Evolutionary conservation across 1,284 basidiomycete species (phyloP).

Genomic region (Bjerkandera adusta): DNA sequence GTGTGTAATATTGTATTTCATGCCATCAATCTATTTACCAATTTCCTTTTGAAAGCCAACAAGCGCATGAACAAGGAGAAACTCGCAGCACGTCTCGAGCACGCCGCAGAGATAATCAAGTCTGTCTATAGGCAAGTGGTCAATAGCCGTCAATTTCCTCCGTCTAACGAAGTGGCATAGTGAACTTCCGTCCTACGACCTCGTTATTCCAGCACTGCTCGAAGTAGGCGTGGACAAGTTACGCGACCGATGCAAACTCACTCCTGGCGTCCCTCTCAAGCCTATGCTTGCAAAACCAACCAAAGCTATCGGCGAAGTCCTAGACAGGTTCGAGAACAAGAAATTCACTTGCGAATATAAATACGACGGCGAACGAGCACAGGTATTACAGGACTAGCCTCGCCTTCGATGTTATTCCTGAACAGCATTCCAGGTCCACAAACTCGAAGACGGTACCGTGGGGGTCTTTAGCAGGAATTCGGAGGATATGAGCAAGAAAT

Average conservation of each 20-base stretch:
- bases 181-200: constrained; percentile 92
- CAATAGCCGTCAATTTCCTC: background rate
- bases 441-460: constrained; percentile 76
- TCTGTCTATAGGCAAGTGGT: constrained; percentile 81
- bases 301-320: constrained; percentile 97
- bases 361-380: constrained; percentile 98
- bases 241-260: constrained; percentile 81
- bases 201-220: constrained; percentile 91
- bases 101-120: constrained; percentile 81
- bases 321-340: constrained; percentile 96
- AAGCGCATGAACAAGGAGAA: constrained; percentile 78
- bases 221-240: constrained; percentile 76
- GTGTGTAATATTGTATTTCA: background rate
- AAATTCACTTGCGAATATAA: constrained; percentile 99
- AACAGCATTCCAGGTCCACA: constrained; percentile 68
- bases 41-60: constrained; percentile 42
- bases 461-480: constrained; percentile 96
- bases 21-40: background rate
- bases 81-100: constrained; percentile 74
- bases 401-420: background rate
- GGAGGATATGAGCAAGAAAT: constrained; percentile 99
- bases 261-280: constrained; percentile 94
- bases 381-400: constrained; percentile 43
- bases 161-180: constrained; percentile 39
- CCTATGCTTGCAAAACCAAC: constrained; percentile 99